Conservation (phyloP, 1,284 basidiomycete genomes). For the Ustilago trichophora region DNA sequence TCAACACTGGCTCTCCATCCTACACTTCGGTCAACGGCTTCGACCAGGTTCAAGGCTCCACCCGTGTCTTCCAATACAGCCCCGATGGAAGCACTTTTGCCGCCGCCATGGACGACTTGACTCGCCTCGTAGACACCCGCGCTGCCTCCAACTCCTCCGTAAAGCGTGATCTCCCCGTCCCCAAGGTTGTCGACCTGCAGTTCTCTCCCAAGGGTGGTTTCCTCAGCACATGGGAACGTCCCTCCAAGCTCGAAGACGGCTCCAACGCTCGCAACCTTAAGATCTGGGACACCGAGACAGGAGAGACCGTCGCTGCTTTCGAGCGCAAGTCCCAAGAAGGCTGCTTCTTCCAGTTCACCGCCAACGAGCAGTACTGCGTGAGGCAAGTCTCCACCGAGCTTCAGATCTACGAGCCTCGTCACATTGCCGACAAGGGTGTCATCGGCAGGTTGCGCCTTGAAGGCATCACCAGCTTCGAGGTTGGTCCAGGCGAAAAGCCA, state of each 20-base stretch:
- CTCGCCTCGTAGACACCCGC: conserved; percentile 75
- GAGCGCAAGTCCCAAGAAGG: conserved; percentile 83
- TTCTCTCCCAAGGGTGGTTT: conserved; percentile 94
- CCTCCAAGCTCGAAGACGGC: conserved; percentile 78
- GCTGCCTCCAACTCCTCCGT: conserved; percentile 54
- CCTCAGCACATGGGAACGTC: conserved; percentile 92
- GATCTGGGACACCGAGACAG: conserved; percentile 82
- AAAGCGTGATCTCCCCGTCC: conserved; percentile 67
- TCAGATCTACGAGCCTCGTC: conserved; percentile 81
- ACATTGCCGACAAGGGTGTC: conserved; percentile 79
- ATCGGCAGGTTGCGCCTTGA: conserved; percentile 84
- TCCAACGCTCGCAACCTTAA: conserved; percentile 83
- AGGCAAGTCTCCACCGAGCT: conserved; percentile 84
- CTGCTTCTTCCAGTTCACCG: conserved; percentile 83
- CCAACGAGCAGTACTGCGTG: conserved; percentile 87
- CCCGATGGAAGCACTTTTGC: conserved; percentile 86
- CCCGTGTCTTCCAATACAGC: conserved; percentile 84
- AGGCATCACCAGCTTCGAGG: conserved; percentile 77
- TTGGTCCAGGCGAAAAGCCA: conserved; percentile 85
- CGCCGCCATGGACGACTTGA: conserved; percentile 80
- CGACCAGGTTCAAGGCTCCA: conserved; percentile 72
- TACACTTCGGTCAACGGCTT: conserved; percentile 78
- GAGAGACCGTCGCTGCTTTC: conserved; percentile 81
- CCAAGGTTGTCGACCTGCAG: conserved; percentile 81
- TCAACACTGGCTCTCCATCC: conserved; percentile 81